Conservation (phyloP, 169 alveolate species). For the Fabrea salina region DNA sequence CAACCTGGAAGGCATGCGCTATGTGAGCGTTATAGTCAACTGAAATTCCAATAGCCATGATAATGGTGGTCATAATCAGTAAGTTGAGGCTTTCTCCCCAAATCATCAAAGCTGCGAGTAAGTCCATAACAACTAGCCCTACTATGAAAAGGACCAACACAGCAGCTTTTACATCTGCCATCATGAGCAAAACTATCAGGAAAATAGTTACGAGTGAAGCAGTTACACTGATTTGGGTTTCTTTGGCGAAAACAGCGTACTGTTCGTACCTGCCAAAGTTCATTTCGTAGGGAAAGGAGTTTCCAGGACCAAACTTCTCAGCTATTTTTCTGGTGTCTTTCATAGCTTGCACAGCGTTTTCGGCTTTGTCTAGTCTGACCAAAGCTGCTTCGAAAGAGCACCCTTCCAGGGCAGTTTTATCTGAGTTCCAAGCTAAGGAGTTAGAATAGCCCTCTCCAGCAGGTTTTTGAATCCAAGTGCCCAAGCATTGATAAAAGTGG, state of each 20-base stretch:
- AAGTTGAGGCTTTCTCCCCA: no score
- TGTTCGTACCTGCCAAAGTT: not conserved
- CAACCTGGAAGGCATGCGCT: no score
- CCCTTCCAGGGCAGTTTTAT: not conserved
- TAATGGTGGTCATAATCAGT: no score
- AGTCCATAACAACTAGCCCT: no score
- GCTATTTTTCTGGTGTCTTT: not conserved
- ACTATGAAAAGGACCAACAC: no score
- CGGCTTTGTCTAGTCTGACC: not conserved
- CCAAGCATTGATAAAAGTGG: constrained; percentile 18
- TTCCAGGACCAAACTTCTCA: not conserved
- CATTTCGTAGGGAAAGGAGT: not conserved
- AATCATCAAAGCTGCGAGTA: no score
- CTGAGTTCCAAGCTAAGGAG: not conserved
- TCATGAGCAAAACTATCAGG: no score
- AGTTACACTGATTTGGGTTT: not conserved
- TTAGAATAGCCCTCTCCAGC: not conserved
- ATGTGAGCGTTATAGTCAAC: no score
- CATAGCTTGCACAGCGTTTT: not conserved
- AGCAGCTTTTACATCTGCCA: no score
- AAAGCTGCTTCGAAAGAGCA: not conserved
- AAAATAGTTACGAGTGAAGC: not conserved
- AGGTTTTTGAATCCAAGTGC: not conserved
- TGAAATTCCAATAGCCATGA: no score
- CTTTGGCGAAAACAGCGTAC: not conserved